A percentile compares a stretch with the other conserved stretches of the same genome.
These are phyloP conservation scores for Boeremia lycopersici DNA, from an alignment of 2,329 filamentous ascomycete species.

Conservation along the genomic window DNA sequence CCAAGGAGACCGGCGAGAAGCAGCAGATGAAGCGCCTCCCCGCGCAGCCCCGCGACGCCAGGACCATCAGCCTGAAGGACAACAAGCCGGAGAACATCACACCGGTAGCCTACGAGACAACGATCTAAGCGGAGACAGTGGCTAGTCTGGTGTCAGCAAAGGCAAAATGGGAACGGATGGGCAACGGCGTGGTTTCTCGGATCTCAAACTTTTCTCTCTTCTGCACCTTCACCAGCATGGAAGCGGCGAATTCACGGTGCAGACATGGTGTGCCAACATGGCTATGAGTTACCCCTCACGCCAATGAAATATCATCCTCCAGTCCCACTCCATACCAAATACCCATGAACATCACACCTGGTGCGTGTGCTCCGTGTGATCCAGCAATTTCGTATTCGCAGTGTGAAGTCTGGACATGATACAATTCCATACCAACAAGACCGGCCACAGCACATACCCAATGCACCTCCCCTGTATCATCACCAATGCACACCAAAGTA, in stretches of 20 bases:
- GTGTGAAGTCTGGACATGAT: no score
- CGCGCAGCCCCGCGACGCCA: slow-evolving; percentile 76
- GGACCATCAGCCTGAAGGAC: slow-evolving; percentile 79
- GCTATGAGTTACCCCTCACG: slow-evolving; percentile 44
- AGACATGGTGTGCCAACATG: slow-evolving; percentile 45
- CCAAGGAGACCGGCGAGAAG: slow-evolving; percentile 85
- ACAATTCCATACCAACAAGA: no score
- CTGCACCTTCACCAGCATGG: slow-evolving; percentile 49
- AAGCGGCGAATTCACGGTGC: slow-evolving; percentile 45
- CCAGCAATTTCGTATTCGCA: no score
- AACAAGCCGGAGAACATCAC: slow-evolving; percentile 90
- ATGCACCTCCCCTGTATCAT: no score
- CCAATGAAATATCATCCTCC: slow-evolving; percentile 43
- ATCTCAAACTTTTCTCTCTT: slow-evolving; percentile 47
- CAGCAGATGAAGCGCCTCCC: slow-evolving; percentile 94
- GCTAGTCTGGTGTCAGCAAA: slow-evolving; percentile 37
- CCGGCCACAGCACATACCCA: no score
- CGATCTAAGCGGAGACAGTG: slow-evolving; percentile 71
- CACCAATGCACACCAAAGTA: no score
- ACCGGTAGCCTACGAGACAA: slow-evolving; percentile 96
- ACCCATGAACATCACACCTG: slow-evolving; percentile 10
- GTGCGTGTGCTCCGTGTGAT: background rate
- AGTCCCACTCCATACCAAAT: slow-evolving; percentile 23
- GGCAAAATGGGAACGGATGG: slow-evolving; percentile 45
- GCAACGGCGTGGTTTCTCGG: slow-evolving; percentile 49